Percentiles rank a stretch among this genome's conserved stretches.
These are phyloP conservation scores for Ajuga chamaepitys DNA, from an alignment of 257 asterid species.

Conservation along the genomic window DNA sequence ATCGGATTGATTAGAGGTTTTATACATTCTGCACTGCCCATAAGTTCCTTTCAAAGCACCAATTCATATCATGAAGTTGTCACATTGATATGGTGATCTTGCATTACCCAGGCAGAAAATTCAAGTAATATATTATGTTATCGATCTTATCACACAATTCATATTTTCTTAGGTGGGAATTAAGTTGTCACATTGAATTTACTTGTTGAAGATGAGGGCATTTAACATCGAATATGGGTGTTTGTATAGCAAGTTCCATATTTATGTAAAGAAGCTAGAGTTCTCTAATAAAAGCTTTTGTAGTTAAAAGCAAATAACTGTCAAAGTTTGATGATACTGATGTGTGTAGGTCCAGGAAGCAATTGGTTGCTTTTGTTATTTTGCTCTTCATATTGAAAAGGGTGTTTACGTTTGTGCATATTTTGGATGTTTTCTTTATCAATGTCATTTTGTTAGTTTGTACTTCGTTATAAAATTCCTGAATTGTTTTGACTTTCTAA, in stretches of 20 bases:
- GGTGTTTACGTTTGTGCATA: constrained; percentile 30
- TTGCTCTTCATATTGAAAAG: constrained; percentile 24
- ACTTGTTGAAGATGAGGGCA: constrained; percentile 14
- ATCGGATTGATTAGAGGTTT: no score
- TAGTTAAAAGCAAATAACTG: neutral
- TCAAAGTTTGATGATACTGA: constrained; percentile 26
- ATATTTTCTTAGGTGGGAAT: constrained; percentile 18
- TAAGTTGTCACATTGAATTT: neutral
- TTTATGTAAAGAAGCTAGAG: constrained; percentile 41
- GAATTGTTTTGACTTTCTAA: no score
- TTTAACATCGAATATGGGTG: constrained; percentile 19
- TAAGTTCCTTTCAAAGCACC: no score
- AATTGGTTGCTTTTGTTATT: constrained; percentile 21
- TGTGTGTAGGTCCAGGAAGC: constrained; percentile 12
- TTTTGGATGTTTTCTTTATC: constrained; percentile 23
- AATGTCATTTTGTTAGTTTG: constrained; percentile 12
- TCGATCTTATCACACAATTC: no score
- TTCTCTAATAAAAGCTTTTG: constrained; percentile 19
- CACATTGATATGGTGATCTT: no score
- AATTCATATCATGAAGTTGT: no score
- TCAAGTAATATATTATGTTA: no score
- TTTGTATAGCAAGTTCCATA: constrained; percentile 41
- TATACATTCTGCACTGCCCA: no score
- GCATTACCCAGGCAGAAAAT: no score
- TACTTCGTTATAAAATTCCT: no score